Evolutionary conservation across 768 basidiomycete genomes (phyloP), one percentile per base, ranked within the genome.

Genomic region (Boletus sp.): DNA sequence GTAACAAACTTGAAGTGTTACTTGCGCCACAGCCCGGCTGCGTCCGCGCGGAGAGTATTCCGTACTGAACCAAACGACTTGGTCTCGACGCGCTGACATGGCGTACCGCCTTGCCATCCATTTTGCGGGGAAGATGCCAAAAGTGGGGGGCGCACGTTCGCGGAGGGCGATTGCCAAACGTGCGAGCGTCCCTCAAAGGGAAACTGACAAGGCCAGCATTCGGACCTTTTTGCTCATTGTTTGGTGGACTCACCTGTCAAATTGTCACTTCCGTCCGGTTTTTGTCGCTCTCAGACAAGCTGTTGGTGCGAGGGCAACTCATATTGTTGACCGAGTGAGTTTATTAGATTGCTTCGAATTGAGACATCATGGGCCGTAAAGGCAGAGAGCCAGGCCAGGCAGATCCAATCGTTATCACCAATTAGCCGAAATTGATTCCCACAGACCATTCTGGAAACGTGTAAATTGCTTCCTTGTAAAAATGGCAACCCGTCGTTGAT

Each of bases 391-490:
- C 33, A 35, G 54, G 44, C 24, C 1, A 15, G 51, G 63, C 29
- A 30, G 46, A 35, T 33, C 40, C 36, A 33, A 44, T 55, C 36
- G 50, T 60, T 68, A 67, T 67, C 63, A 54, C 33, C 45, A 17
- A 12, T 32, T 49, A 56, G 59, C 63, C 57, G 61, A 58, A 56
- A 55, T 57, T 51, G 55, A 40, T 65, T 67, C 66, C 54, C 63
- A 68, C 47, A 55, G 60, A 20, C 51, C 37, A 57, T n/a, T n/a
- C n/a, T n/a, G n/a, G 64, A 61, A 67, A 67, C 67, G 67, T 69
- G 65, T 63, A 51, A 57, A 47, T 61, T 59, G 36, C 42, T 24
- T 41, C 62, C 56, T 56, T 9, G 44, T 63, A 3, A 46, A 54
- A 46, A 54, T 56, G 54, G 52, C 62, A 35, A 29, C 49, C 44